Percentiles rank a stretch among this genome's conserved stretches.
Conservation (phyloP, 2,329 filamentous ascomycete species). For the Trichophyton benhamiae region DNA sequence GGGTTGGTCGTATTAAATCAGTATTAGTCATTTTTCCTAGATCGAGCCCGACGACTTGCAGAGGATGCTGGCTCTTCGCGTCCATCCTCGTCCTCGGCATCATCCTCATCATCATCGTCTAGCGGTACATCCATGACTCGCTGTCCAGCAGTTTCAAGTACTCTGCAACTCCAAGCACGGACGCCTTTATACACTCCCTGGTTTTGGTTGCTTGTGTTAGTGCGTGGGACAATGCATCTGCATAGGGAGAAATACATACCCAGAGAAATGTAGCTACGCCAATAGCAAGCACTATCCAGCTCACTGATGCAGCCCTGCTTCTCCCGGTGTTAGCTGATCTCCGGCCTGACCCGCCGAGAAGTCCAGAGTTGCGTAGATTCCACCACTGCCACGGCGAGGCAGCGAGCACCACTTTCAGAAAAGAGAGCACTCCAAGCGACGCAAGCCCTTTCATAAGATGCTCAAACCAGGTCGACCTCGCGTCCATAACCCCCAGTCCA, state of each 20-base stretch:
- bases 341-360: constrained; percentile 38
- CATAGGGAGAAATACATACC: constrained; percentile 38
- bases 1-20: neutral
- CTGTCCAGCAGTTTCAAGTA: constrained; percentile 67
- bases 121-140: constrained; percentile 61
- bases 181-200: constrained; percentile 74
- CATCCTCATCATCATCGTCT: constrained; percentile 45
- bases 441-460: constrained; percentile 85
- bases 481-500: constrained; percentile 25
- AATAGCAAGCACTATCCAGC: constrained; percentile 64
- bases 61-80: constrained; percentile 6
- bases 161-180: constrained; percentile 55
- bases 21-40: constrained; percentile 20
- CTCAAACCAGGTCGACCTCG: constrained; percentile 55
- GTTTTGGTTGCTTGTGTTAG: neutral
- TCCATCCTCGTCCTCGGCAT: constrained; percentile 34
- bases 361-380: constrained; percentile 53
- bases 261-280: constrained; percentile 69
- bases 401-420: constrained; percentile 65
- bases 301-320: constrained; percentile 65
- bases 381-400: constrained; percentile 66
- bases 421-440: constrained; percentile 76
- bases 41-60: neutral
- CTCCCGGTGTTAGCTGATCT: constrained; percentile 53
- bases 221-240: neutral